Evolutionary conservation across 2,329 filamentous ascomycete species (phyloP).

Genomic region (Microcera coccophila): DNA sequence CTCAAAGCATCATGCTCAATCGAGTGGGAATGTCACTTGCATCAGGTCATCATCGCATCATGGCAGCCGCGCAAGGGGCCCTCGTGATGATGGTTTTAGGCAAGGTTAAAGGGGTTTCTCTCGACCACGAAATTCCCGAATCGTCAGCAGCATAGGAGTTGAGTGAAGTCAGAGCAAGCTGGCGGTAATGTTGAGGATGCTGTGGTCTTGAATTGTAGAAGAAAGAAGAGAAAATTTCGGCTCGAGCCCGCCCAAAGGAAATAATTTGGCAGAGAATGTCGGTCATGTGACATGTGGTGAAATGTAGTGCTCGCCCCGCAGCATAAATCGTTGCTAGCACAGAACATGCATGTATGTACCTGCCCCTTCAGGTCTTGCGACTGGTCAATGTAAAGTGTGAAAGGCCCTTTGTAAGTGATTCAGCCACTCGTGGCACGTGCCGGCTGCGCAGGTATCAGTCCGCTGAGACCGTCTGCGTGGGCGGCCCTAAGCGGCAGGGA

Average conservation of each 20-base stretch:
- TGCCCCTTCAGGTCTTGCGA: neutral
- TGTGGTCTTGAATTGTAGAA: conserved; percentile 42
- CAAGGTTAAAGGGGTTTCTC: conserved; percentile 54
- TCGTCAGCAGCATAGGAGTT: conserved; percentile 43
- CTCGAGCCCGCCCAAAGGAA: conserved; percentile 3
- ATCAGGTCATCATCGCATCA: conserved; percentile 67
- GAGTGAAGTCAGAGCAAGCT: conserved; percentile 31
- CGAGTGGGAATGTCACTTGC: conserved; percentile 51
- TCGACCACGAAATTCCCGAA: conserved; percentile 54
- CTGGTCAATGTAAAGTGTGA: neutral
- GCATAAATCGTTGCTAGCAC: too few species aligned
- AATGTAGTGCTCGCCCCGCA: too few species aligned
- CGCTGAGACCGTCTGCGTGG: neutral
- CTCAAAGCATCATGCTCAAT: neutral
- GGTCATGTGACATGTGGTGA: conserved; percentile 27
- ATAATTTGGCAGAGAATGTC: conserved; percentile 1
- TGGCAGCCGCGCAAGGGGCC: conserved; percentile 61
- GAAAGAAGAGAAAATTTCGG: conserved; percentile 22
- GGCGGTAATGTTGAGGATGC: conserved; percentile 39
- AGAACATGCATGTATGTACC: too few species aligned
- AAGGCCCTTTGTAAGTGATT: neutral
- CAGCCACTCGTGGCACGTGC: neutral
- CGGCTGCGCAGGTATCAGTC: neutral
- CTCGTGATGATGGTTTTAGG: conserved; percentile 68
- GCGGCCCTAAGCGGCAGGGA: too few species aligned